Base-by-base conservation (phyloP, 345 rosid genomes). In the Lagerstroemia speciosa region DNA sequence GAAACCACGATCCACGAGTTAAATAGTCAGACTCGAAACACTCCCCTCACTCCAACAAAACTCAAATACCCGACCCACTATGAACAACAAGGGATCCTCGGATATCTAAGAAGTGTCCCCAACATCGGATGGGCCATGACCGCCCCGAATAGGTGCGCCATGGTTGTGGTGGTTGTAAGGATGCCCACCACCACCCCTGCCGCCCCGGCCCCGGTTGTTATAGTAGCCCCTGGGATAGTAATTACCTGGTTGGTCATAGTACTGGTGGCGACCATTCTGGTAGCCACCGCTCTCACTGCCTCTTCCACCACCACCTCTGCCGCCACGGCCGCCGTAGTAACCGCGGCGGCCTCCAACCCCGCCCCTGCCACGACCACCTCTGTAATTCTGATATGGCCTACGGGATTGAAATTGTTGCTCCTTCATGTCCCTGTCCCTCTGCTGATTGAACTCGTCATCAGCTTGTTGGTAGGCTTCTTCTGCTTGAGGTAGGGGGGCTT, bases 181-280 rank as follows among this genome's bases (percentile, higher is more conserved):
- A 14, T 41, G 10, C 14, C 46, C 46, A 14, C 46, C 46, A 5
- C 15, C 46, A 55, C 87, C 72, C 33, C 82, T 75, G 5, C 91
- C 88, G 71, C 92, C 82, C 72, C 91, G 85, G 72, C 91, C 83
- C 72, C 91, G 89, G 75, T 76, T 85, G 82, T 80, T 85, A 72
- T 87, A 62, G 77, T 88, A 79, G 86, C 46, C 85, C 73, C 93
- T 92, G 1, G 77, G 88, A 73, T 85, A 77, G 71, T 85, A 89
- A 69, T 84, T 87, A 50, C 84, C 89, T 3, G 88, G 81, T 53
- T 86, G 88, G 32, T 92, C 97, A 64, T 88, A 78, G 67, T 81
- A 80, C 41, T 82, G 84, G 33, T 64, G 38, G 29, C 66, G 66
- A 48, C 92, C 98, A 79, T 88, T 89, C 75, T 83, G 85, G 78